Evolutionary conservation across 2,329 filamentous ascomycete species (phyloP).

Genomic region (Septoria petroselini): DNA sequence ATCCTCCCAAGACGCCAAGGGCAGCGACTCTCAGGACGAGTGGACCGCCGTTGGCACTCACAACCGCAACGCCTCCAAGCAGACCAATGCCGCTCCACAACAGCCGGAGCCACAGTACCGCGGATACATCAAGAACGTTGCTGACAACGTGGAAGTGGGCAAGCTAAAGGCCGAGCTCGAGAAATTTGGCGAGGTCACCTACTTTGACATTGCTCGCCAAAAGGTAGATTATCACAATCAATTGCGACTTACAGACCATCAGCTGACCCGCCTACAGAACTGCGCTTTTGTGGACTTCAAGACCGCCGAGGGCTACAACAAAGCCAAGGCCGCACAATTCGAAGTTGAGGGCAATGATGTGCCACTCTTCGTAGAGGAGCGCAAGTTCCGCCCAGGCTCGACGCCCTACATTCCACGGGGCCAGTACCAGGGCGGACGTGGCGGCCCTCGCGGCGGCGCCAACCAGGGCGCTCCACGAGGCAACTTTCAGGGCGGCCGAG

Average conservation of each 20-base stretch:
- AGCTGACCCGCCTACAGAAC: slow-evolving; percentile 58
- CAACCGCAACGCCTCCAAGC: slow-evolving; percentile 76
- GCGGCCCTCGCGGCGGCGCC: slow-evolving; percentile 53
- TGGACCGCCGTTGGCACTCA: slow-evolving; percentile 89
- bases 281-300: slow-evolving; percentile 96
- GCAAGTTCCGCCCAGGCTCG: slow-evolving; percentile 58
- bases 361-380: slow-evolving; percentile 82
- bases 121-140: slow-evolving; percentile 95
- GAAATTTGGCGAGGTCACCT: slow-evolving; percentile 63
- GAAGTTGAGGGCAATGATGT: slow-evolving; percentile 75
- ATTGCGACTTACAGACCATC: background rate
- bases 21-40: slow-evolving; percentile 59
- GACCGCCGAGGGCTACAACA: slow-evolving; percentile 73
- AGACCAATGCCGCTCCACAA: slow-evolving; percentile 58
- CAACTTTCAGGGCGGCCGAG: slow-evolving; percentile 67
- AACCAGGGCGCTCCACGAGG: slow-evolving; percentile 25
- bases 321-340: slow-evolving; percentile 78
- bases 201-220: slow-evolving; percentile 62
- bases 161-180: slow-evolving; percentile 68
- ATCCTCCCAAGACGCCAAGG: slow-evolving; percentile 40
- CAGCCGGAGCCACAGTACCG: slow-evolving; percentile 69
- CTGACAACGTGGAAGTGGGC: slow-evolving; percentile 75
- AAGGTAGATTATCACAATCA: slow-evolving; percentile 61
- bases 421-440: slow-evolving; percentile 41
- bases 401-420: slow-evolving; percentile 41